A percentile compares a stretch with the other conserved stretches of the same genome.
phyloP scores from a whole-genome alignment of 140 eudicot genomes.

The Oenanthe javanica region DNA sequence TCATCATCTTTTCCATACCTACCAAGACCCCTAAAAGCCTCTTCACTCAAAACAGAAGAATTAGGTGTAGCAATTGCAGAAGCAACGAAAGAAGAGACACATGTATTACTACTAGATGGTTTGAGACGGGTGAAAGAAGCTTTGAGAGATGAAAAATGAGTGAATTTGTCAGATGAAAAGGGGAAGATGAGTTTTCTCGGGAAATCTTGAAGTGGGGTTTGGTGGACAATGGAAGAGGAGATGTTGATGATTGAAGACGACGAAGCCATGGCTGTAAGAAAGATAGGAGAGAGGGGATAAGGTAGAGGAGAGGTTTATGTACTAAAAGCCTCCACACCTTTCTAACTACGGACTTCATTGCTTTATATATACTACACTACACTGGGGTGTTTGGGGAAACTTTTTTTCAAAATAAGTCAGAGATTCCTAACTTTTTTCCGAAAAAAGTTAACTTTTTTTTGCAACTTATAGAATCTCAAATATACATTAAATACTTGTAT shows the following conservation, averaged over 20 bases:
- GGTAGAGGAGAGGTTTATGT: slow-evolving; percentile 28
- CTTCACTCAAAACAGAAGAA: slow-evolving; percentile 60
- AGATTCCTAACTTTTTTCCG: too few relatives aligned
- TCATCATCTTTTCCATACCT: slow-evolving; percentile 39
- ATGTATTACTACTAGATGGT: slow-evolving; percentile 11
- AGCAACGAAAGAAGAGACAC: slow-evolving; percentile 7
- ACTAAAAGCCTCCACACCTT: slow-evolving; percentile 44
- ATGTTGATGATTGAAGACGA: slow-evolving; percentile 38
- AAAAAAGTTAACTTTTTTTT: too few relatives aligned
- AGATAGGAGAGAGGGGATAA: slow-evolving; percentile 22
- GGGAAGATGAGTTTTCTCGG: slow-evolving; percentile 28
- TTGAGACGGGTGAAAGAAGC: slow-evolving; percentile 11
- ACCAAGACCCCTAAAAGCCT: slow-evolving; percentile 65
- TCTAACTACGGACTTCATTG: neutral
- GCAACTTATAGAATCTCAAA: too few relatives aligned
- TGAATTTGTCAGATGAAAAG: slow-evolving; percentile 20
- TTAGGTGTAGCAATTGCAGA: slow-evolving; percentile 64
- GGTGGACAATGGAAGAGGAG: slow-evolving; percentile 50
- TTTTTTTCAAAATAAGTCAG: too few relatives aligned
- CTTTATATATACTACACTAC: neutral
- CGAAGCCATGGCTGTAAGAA: slow-evolving; percentile 14
- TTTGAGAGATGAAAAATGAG: slow-evolving; percentile 16
- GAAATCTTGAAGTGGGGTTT: slow-evolving; percentile 42
- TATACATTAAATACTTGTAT: too few relatives aligned
- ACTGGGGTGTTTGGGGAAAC: too few relatives aligned